phyloP scores from a whole-genome alignment of 345 rosid species.

The Dipteronia sinensis region DNA sequence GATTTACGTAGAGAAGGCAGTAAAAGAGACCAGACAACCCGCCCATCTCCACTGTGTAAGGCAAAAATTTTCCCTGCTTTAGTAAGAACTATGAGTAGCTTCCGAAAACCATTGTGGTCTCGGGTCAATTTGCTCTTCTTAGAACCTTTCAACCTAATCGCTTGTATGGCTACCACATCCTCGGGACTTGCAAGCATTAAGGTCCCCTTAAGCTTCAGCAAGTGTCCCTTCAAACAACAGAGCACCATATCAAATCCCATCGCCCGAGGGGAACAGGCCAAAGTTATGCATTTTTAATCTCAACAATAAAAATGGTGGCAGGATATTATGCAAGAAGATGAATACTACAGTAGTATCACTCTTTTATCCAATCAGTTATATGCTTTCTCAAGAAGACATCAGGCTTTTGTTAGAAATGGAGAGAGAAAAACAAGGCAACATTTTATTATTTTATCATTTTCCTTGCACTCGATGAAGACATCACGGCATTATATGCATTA shows the following conservation, averaged over 20 bases:
- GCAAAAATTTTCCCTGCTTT: slow-evolving; percentile 86
- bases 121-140: slow-evolving; percentile 95
- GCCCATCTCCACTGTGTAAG: slow-evolving; percentile 96
- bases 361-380: slow-evolving; percentile 1
- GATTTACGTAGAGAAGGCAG: slow-evolving; percentile 62
- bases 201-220: slow-evolving; percentile 89
- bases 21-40: slow-evolving; percentile 85
- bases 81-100: slow-evolving; percentile 82
- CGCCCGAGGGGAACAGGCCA: slow-evolving; percentile 5
- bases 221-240: slow-evolving; percentile 66
- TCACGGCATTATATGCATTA: neutral
- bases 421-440: neutral
- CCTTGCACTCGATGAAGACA: neutral
- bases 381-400: neutral
- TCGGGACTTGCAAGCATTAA: slow-evolving; percentile 96
- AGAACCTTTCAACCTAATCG: slow-evolving; percentile 78
- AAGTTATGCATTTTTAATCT: slow-evolving; percentile 12
- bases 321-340: slow-evolving; percentile 3
- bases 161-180: slow-evolving; percentile 86
- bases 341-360: neutral
- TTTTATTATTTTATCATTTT: neutral
- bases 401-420: neutral
- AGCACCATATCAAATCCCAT: slow-evolving; percentile 29
- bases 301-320: neutral
- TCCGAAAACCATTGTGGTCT: slow-evolving; percentile 98